phyloP scores from a whole-genome alignment of 441 rosid genomes.

The Rhodomyrtus psidioides region DNA sequence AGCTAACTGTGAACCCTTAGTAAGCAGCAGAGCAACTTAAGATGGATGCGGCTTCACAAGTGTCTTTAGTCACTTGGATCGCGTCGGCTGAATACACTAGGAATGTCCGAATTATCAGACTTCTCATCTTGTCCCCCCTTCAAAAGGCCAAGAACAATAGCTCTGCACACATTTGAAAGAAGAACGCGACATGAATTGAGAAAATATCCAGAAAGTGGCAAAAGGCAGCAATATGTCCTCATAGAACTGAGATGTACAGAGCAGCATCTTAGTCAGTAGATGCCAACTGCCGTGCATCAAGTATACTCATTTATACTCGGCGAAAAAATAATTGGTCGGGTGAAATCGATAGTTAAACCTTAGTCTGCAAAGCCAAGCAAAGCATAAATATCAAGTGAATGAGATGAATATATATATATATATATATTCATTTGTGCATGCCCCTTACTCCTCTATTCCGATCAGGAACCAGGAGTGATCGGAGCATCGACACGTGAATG shows the following conservation, averaged over 20 bases:
- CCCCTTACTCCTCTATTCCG: not conserved
- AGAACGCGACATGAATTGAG: not conserved
- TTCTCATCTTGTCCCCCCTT: not conserved
- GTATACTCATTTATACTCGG: too few relatives aligned
- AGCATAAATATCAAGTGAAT: too few relatives aligned
- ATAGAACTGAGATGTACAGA: not conserved
- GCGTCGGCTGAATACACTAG: not conserved
- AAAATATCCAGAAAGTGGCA: not conserved
- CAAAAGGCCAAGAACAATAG: not conserved
- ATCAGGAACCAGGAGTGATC: not conserved
- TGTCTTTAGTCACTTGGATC: not conserved
- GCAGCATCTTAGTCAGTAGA: too few relatives aligned
- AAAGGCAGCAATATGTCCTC: not conserved
- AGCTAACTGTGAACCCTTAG: not conserved
- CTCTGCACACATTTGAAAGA: not conserved
- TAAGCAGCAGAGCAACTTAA: not conserved
- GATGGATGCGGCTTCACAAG: not conserved
- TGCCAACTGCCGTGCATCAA: not conserved
- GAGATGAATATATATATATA: too few relatives aligned
- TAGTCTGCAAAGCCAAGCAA: too few relatives aligned
- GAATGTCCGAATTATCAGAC: not conserved
- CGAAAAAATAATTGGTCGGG: too few relatives aligned
- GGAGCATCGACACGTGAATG: not conserved
- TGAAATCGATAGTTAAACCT: too few relatives aligned
- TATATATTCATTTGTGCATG: not conserved